These are phyloP conservation scores for Pythium rishiriense DNA, from an alignment of 352 stramenopile species.

Conservation along the genomic window DNA sequence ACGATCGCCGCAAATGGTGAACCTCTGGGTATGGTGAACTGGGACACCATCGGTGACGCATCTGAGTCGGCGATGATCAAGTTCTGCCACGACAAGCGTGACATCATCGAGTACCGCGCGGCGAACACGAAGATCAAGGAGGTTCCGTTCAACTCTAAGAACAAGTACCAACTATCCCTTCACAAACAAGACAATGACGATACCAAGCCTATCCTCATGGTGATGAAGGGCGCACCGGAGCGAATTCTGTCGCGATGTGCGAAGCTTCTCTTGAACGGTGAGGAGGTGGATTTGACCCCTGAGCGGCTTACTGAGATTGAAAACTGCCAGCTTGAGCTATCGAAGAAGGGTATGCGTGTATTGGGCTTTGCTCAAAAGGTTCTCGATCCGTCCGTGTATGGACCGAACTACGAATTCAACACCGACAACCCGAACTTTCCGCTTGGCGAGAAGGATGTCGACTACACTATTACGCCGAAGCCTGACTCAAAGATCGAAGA, in stretches of 20 bases:
- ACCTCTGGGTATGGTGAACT: conserved; percentile 51
- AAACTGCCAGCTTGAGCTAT: conserved; percentile 46
- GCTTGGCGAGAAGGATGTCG: conserved; percentile 81
- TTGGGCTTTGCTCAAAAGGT: conserved; percentile 60
- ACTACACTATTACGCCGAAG: conserved; percentile 69
- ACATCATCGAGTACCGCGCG: conserved; percentile 69
- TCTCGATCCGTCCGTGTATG: conserved; percentile 44
- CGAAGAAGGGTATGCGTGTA: conserved; percentile 66
- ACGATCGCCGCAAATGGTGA: conserved; percentile 41
- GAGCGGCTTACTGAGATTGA: conserved; percentile 84
- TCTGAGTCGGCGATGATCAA: conserved; percentile 88
- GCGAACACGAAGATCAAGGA: conserved; percentile 80
- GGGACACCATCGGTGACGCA: conserved; percentile 75
- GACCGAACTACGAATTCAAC: conserved; percentile 61
- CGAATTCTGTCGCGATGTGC: conserved; percentile 92
- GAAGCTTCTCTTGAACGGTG: conserved; percentile 47
- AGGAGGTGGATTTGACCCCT: conserved; percentile 88
- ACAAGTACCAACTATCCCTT: conserved; percentile 85
- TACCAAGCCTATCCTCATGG: conserved; percentile 56
- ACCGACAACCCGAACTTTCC: conserved; percentile 86
- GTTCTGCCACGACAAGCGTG: conserved; percentile 73
- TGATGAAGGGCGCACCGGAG: conserved; percentile 97
- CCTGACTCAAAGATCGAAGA: conserved; percentile 75
- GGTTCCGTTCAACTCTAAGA: conserved; percentile 85
- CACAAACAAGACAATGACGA: conserved; percentile 82